Evolutionary conservation across 2,329 filamentous ascomycete species (phyloP).

Genomic region (Xylariaceae sp.): DNA sequence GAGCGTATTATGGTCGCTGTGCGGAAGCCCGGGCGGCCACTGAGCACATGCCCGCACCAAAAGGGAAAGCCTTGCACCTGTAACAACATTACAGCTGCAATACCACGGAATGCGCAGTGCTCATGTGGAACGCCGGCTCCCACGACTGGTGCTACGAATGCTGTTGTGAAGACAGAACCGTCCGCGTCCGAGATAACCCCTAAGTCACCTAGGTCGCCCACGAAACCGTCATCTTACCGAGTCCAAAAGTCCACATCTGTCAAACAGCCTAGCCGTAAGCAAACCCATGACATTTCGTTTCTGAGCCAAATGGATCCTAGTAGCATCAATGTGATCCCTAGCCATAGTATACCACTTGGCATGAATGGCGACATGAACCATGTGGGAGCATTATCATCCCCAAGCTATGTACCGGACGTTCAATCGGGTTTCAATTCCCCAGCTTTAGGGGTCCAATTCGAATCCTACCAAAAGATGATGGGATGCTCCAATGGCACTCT

Average conservation of each 20-base stretch:
- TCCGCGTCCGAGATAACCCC: slow-evolving; percentile 29
- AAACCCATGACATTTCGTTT: slow-evolving; percentile 44
- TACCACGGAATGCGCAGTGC: slow-evolving; percentile 54
- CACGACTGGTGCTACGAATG: slow-evolving; percentile 13
- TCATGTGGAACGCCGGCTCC: slow-evolving; percentile 38
- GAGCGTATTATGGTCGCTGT: slow-evolving; percentile 66
- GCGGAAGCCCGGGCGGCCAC: slow-evolving; percentile 64
- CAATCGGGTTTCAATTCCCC: slow-evolving; percentile 10
- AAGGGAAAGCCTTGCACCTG: slow-evolving; percentile 57
- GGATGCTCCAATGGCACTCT: slow-evolving; percentile 14
- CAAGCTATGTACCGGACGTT: slow-evolving; percentile 15
- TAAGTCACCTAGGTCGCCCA: slow-evolving; percentile 36
- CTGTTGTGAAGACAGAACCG: slow-evolving; percentile 21
- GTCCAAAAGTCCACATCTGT: slow-evolving; percentile 40
- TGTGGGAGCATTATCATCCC: slow-evolving; percentile 2
- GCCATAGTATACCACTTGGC: slow-evolving; percentile 10
- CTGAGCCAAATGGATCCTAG: slow-evolving; percentile 51
- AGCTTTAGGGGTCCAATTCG: slow-evolving; percentile 4
- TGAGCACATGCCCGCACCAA: slow-evolving; percentile 65
- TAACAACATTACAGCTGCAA: slow-evolving; percentile 58
- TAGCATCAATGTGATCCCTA: slow-evolving; percentile 43
- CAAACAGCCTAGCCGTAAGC: slow-evolving; percentile 39
- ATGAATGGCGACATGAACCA: slow-evolving; percentile 14
- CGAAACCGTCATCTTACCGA: slow-evolving; percentile 37
- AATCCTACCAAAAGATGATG: slow-evolving; percentile 6